These are phyloP conservation scores for Suillus hirtellus DNA, from an alignment of 768 basidiomycete genomes.

Conservation along the genomic window DNA sequence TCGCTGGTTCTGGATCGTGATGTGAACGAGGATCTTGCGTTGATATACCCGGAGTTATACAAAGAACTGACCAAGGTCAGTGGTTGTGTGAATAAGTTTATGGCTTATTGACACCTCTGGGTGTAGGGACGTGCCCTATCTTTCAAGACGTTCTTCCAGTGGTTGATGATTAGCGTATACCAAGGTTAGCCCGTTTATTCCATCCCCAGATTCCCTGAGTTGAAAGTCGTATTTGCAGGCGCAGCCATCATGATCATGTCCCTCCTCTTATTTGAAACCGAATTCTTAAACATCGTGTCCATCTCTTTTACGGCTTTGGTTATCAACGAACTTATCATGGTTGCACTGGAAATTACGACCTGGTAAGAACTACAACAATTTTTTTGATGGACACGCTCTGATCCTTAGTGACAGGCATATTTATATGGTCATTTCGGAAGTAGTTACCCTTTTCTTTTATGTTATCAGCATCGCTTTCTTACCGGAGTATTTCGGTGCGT, in stretches of 20 bases:
- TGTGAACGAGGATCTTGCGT: constrained; percentile 91
- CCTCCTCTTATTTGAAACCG: constrained; percentile 92
- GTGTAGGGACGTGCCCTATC: constrained; percentile 86
- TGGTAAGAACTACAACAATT: constrained; percentile 53
- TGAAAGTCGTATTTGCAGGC: constrained; percentile 44
- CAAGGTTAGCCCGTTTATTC: constrained; percentile 60
- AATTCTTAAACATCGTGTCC: constrained; percentile 96
- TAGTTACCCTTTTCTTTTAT: constrained; percentile 88
- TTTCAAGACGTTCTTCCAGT: constrained; percentile 98
- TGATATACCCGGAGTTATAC: constrained; percentile 96
- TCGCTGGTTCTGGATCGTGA: constrained; percentile 95
- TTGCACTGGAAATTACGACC: constrained; percentile 95
- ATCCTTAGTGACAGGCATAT: constrained; percentile 61
- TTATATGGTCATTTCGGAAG: constrained; percentile 92
- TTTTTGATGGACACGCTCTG: neutral
- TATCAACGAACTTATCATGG: constrained; percentile 98
- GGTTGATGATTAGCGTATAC: constrained; percentile 97
- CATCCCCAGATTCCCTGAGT: constrained; percentile 6
- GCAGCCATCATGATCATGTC: constrained; percentile 99
- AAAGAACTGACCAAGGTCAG: constrained; percentile 94
- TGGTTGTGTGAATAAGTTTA: constrained; percentile 1
- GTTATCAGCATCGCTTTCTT: constrained; percentile 89
- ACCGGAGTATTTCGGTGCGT: constrained; percentile 95
- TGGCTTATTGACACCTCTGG: constrained; percentile 9
- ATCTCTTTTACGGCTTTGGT: constrained; percentile 97